phyloP scores from a whole-genome alignment of 495 filamentous ascomycete genomes.

The Podospora tetraspora region DNA sequence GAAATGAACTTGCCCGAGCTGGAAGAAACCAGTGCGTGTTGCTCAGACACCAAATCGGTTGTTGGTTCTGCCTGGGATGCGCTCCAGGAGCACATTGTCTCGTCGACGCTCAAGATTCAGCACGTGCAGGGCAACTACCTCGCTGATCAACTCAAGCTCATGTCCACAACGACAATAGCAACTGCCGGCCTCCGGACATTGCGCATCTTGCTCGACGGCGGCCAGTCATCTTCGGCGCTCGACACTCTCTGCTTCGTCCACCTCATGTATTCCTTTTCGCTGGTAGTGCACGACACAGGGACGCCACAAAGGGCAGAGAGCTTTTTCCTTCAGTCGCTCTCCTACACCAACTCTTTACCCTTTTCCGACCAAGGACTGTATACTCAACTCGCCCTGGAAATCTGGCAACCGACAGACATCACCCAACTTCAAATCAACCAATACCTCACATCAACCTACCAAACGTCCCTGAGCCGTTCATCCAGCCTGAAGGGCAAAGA shows the following conservation, averaged over 20 bases:
- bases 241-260: conserved; percentile 42
- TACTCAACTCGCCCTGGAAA: conserved; percentile 27
- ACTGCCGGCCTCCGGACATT: conserved; percentile 35
- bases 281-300: conserved; percentile 35
- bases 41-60: conserved; percentile 37
- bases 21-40: conserved; percentile 18
- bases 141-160: conserved; percentile 30
- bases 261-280: conserved; percentile 42
- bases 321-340: conserved; percentile 39
- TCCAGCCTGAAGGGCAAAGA: conserved; percentile 40
- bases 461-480: conserved; percentile 11
- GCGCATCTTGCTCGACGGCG: conserved; percentile 28
- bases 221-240: conserved; percentile 28
- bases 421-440: conserved; percentile 14
- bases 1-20: conserved; percentile 10
- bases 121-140: conserved; percentile 34
- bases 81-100: conserved; percentile 38
- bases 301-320: conserved; percentile 20
- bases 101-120: conserved; percentile 34
- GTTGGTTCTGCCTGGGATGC: conserved; percentile 38
- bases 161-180: conserved; percentile 35
- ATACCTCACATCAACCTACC: conserved; percentile 2
- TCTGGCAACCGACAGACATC: conserved; percentile 38
- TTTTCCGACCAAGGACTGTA: conserved; percentile 27
- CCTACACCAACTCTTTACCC: conserved; percentile 31